Base-by-base conservation (phyloP, 306 rosid genomes). In the Vigna trinervia region DNA sequence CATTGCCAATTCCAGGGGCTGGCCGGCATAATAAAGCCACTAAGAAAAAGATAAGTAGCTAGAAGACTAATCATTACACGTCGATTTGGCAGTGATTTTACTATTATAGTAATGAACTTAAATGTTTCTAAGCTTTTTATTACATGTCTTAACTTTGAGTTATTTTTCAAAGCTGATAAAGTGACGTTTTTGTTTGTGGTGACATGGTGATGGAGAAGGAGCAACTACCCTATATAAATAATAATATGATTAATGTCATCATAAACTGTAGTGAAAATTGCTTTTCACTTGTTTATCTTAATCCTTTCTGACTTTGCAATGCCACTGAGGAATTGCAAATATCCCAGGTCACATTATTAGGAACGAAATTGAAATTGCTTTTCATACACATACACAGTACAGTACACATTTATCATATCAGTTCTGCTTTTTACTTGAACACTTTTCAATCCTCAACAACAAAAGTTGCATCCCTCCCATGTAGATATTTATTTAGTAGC, bases 21-120 rank as follows among this genome's bases (percentile, higher is more conserved):
- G 90, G 96, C 97, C 98, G 94, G 97, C 96, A 89, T 84, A 84
- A 71, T 75, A 41, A 81, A 86, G 87, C 62, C 97, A 81, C 17
- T 22, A 5, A 73, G 85, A 89, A 89, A 75, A 85, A 15, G 83
- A 63, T 71, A 79, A 85, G 52, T 39, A 19, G 81, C 89, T 84
- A 87, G 73, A 81, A 50, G 83, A 64, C 68, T 86, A 83, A 80
- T 61, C 48, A 77, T 73, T 52, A 80, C 83, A 84, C 90, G 90
- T 87, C 70, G 81, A 51, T 64, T 51, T 86, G 90, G 87, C 77
- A 83, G 88, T 75, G 87, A 87, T 86, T 80, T 84, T 90, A 32
- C n/a, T 15, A 23, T 72, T 79, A 71, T 48, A 56, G 41, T 77
- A 75, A 70, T 76, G 11, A 69, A 23, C 22, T 6, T 20, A 56